Percentiles rank a stretch among this genome's conserved stretches.
Conservation (phyloP, 2,329 filamentous ascomycete genomes). For the Tolypocladium cylindrosporum region DNA sequence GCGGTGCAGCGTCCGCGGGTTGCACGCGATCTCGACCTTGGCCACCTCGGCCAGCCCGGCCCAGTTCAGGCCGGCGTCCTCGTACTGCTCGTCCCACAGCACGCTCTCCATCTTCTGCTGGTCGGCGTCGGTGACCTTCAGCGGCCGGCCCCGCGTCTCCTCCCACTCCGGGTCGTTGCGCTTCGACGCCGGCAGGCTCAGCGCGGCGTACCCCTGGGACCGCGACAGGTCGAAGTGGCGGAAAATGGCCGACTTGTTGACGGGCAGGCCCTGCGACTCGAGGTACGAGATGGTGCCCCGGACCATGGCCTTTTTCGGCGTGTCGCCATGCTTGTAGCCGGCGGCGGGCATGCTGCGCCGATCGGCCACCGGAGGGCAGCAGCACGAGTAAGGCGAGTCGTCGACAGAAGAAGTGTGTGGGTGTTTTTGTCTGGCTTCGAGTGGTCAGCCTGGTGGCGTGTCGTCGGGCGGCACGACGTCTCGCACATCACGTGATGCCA, state of each 20-base stretch:
- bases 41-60: slow-evolving; percentile 21
- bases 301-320: slow-evolving; percentile 27
- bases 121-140: slow-evolving; percentile 22
- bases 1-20: slow-evolving; percentile 24
- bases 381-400: slow-evolving; percentile 4
- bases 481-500: background rate
- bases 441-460: background rate
- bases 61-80: slow-evolving; percentile 22
- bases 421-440: slow-evolving; percentile 21
- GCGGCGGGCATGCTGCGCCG: slow-evolving; percentile 1
- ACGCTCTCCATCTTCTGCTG: slow-evolving; percentile 25
- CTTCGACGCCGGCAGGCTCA: slow-evolving; percentile 21
- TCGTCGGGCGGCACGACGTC: background rate
- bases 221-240: slow-evolving; percentile 27
- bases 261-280: slow-evolving; percentile 24
- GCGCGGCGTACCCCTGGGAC: slow-evolving; percentile 25
- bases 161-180: slow-evolving; percentile 28
- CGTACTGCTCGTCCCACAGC: slow-evolving; percentile 25
- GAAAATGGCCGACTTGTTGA: slow-evolving; percentile 30
- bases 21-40: slow-evolving; percentile 20
- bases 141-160: slow-evolving; percentile 25
- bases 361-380: background rate
- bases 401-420: slow-evolving; percentile 16
- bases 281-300: slow-evolving; percentile 29
- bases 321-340: slow-evolving; percentile 26